phyloP scores from a whole-genome alignment of 169 alveolate genomes.

The Cryptosporidium canis region DNA sequence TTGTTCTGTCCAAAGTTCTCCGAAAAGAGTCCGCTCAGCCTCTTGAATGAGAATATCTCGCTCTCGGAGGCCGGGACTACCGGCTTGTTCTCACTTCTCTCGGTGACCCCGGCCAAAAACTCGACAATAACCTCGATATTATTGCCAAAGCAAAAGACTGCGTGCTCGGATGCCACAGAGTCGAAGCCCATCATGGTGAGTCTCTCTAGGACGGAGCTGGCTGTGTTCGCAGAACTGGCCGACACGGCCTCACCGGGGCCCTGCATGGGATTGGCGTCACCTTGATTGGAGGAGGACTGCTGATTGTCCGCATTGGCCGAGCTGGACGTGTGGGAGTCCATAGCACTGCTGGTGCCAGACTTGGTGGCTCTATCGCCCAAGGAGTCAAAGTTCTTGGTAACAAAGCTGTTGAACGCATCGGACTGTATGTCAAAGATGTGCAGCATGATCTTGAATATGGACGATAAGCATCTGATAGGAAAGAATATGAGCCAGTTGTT shows the following conservation, averaged over 20 bases:
- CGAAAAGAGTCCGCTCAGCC: neutral
- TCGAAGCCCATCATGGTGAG: slow-evolving; percentile 58
- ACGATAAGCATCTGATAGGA: slow-evolving; percentile 52
- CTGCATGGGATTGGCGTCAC: neutral
- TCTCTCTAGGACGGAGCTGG: slow-evolving; percentile 9
- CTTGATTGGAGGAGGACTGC: neutral
- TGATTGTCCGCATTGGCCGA: neutral
- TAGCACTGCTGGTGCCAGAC: neutral
- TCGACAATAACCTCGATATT: slow-evolving; percentile 61
- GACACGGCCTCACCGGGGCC: neutral
- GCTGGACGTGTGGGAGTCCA: neutral
- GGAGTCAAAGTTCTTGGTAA: slow-evolving; percentile 1
- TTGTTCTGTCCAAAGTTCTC: neutral
- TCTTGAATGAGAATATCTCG: neutral
- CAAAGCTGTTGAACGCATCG: slow-evolving; percentile 37
- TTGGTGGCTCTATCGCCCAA: neutral
- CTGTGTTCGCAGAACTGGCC: neutral
- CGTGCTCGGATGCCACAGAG: slow-evolving; percentile 17
- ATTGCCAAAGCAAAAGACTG: slow-evolving; percentile 45
- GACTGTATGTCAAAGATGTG: slow-evolving; percentile 64
- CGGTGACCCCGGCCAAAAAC: slow-evolving; percentile 29
- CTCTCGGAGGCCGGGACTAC: neutral
- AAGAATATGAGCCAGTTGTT: slow-evolving; percentile 58
- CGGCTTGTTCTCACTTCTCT: slow-evolving; percentile 30
- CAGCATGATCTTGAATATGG: slow-evolving; percentile 39